Base-by-base conservation (phyloP, 2,329 filamentous ascomycete species). In the Botrytis porri region DNA sequence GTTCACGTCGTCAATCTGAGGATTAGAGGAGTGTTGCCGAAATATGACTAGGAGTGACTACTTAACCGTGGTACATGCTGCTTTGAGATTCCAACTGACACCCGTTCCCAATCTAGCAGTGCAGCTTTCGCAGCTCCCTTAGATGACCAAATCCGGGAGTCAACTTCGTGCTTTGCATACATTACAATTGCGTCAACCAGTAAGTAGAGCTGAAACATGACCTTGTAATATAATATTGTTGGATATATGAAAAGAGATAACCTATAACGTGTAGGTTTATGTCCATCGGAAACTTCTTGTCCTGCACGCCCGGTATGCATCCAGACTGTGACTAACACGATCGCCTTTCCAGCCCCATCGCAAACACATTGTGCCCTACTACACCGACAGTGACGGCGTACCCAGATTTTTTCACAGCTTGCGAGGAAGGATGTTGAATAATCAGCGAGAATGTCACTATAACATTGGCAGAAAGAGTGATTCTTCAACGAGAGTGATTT, bases 391-490 rank as follows among this genome's bases (percentile, higher is more conserved):
- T 54, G 25, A 51, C 6, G 8, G 48, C 48, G 10, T 29, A 57
- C 16, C 39, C 71, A 22, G 64, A 43, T 14, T 60, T 29, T 12
- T 77, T 75, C 62, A 61, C 73, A 32, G 75, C 63, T 39, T 78
- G 76, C 69, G 69, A 73, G 32, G 72, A n/a, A 29, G 75, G 75
- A 6, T 77, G 76, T 48, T 69, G 4, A 1, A 76, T 73, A 20
- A 51, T n/a, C 41, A 63, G 25, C 25, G 51, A 66, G 54, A 76
- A 73, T n/a, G 41, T 71, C 25, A 77, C 72, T 41, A 63, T 67
- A n/a, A 76, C 74, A 32, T 59, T 70, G 22, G 57, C 41, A 63
- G 54, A 29, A 62, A 37, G 25, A 32, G 10, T 41, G 48, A 43
- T n/a, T 4, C 6, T 32, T 41, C 6, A n/a, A 63, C 8, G 37